phyloP scores from a whole-genome alignment of 768 basidiomycete species.

The Scleroderma bovista region DNA sequence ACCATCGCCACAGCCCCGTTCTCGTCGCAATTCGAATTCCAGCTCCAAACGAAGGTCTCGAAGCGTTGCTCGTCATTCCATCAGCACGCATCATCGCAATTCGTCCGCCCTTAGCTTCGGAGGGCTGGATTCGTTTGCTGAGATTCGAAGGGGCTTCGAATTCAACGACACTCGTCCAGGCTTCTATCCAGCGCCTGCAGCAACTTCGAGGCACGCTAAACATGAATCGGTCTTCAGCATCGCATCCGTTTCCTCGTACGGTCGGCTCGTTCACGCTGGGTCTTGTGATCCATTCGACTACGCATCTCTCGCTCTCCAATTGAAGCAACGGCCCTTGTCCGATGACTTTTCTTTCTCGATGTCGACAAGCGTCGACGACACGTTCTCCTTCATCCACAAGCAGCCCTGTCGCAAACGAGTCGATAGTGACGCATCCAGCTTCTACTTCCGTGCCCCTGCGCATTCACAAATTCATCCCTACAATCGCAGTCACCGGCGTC shows the following conservation, averaged over 20 bases:
- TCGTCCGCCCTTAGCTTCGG: constrained; percentile 59
- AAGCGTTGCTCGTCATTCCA: constrained; percentile 14
- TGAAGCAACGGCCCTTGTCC: constrained; percentile 50
- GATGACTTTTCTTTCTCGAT: constrained; percentile 56
- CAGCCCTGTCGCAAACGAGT: constrained; percentile 45
- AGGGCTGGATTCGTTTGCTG: constrained; percentile 72
- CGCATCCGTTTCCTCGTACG: constrained; percentile 76
- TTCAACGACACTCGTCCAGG: constrained; percentile 56
- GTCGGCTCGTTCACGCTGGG: constrained; percentile 58
- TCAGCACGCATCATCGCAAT: constrained; percentile 28
- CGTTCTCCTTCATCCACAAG: constrained; percentile 55
- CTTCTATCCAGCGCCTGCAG: constrained; percentile 55
- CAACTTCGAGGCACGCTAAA: constrained; percentile 36
- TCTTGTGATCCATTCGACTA: constrained; percentile 72
- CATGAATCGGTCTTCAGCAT: constrained; percentile 67
- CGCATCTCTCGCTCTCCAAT: constrained; percentile 28
- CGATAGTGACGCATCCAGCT: constrained; percentile 74
- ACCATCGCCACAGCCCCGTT: constrained; percentile 26
- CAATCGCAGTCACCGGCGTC: constrained; percentile 49
- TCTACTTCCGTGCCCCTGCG: constrained; percentile 50
- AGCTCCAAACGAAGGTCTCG: constrained; percentile 33
- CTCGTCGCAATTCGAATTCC: constrained; percentile 40
- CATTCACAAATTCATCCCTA: constrained; percentile 27
- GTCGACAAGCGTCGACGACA: constrained; percentile 57
- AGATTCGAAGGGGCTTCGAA: constrained; percentile 75